Evolutionary conservation across 345 rosid species (phyloP).

Genomic region (Sisymbrium irio): DNA sequence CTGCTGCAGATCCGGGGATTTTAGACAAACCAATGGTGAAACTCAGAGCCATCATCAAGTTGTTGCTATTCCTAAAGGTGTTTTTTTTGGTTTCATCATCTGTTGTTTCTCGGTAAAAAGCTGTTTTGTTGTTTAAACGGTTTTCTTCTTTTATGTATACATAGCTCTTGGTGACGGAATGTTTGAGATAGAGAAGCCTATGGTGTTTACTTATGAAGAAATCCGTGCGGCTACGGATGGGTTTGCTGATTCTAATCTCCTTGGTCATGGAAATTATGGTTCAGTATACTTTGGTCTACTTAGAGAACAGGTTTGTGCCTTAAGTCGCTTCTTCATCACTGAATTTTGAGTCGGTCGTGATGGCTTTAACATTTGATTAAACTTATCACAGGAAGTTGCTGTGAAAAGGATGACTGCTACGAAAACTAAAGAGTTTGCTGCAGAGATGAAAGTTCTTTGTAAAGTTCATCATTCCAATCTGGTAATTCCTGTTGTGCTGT

Average conservation of each 20-base stretch:
- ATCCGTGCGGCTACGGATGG: constrained; percentile 66
- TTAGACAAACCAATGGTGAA: constrained; percentile 63
- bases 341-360: neutral
- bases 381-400: constrained; percentile 70
- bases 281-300: constrained; percentile 80
- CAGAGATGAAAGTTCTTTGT: constrained; percentile 97
- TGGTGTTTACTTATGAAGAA: constrained; percentile 77
- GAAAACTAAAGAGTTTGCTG: constrained; percentile 84
- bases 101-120: neutral
- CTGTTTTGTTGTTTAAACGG: neutral
- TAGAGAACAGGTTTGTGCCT: constrained; percentile 65
- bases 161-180: constrained; percentile 66
- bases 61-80: constrained; percentile 68
- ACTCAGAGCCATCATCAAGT: constrained; percentile 49
- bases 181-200: constrained; percentile 81
- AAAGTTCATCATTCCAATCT: constrained; percentile 95
- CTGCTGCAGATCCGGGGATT: constrained; percentile 64
- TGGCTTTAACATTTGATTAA: constrained; percentile 5
- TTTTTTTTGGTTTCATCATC: neutral
- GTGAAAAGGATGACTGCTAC: constrained; percentile 91
- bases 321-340: neutral
- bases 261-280: constrained; percentile 93
- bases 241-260: constrained; percentile 79
- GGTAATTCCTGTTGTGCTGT: constrained; percentile 44
- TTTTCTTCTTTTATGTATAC: constrained; percentile 6